These are phyloP conservation scores for Apophysomyces trapeziformis DNA, from an alignment of 371 early-diverging fungal genomes.

Conservation along the genomic window DNA sequence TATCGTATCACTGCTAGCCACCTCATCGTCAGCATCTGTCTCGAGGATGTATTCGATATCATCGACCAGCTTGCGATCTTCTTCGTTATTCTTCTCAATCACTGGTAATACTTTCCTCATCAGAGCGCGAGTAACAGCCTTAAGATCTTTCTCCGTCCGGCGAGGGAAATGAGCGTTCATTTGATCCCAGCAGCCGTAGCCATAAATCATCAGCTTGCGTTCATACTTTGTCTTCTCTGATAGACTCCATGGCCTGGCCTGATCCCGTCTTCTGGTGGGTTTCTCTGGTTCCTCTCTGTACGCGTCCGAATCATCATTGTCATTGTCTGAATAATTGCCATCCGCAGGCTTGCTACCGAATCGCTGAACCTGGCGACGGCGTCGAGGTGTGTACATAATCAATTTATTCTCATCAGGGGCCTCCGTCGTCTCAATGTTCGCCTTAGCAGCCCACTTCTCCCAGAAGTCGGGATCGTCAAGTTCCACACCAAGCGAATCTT, in stretches of 20 bases:
- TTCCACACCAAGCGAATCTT: conserved; percentile 58
- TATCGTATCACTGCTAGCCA: conserved; percentile 37
- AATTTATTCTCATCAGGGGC: conserved; percentile 55
- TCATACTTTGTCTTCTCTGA: conserved; percentile 77
- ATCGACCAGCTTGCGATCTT: conserved; percentile 38
- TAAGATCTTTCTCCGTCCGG: conserved; percentile 59
- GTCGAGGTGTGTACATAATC: conserved; percentile 71
- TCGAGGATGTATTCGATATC: conserved; percentile 38
- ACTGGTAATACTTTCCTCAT: conserved; percentile 37
- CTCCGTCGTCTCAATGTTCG: conserved; percentile 67
- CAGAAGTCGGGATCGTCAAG: conserved; percentile 96
- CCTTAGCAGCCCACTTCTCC: conserved; percentile 90
- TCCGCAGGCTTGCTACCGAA: conserved; percentile 41
- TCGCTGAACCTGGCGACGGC: conserved; percentile 62
- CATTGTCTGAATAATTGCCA: conserved; percentile 32
- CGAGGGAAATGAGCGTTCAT: conserved; percentile 58
- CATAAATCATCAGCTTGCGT: conserved; percentile 78
- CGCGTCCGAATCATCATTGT: conserved; percentile 45
- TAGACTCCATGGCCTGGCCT: conserved; percentile 58
- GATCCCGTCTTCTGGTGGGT: conserved; percentile 6
- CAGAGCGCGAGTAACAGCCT: conserved; percentile 51
- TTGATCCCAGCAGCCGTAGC: conserved; percentile 77
- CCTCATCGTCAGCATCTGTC: conserved; percentile 41
- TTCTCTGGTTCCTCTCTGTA: conserved; percentile 37
- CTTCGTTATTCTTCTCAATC: conserved; percentile 35